Evolutionary conservation across 306 rosid genomes (phyloP).

Genomic region (Gleditsia sinensis): DNA sequence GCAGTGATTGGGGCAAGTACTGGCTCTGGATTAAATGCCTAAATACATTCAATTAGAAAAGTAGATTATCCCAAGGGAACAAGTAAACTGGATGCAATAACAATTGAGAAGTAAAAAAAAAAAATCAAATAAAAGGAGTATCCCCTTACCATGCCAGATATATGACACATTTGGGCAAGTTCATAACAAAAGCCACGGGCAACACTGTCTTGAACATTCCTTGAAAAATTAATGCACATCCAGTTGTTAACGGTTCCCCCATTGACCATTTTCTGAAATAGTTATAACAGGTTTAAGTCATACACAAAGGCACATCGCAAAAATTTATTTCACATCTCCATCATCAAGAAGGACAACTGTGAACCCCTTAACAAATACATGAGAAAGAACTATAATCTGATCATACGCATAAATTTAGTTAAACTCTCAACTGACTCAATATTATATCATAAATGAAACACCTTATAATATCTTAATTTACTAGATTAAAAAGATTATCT

Average conservation of each 20-base stretch:
- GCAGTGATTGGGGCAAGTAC: constrained; percentile 63
- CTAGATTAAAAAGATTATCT: not conserved
- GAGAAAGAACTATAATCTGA: not conserved
- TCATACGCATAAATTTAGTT: not conserved
- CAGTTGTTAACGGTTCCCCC: constrained; percentile 87
- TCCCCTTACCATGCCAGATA: constrained; percentile 89
- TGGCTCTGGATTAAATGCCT: constrained; percentile 81
- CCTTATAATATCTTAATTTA: not conserved
- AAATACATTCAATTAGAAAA: not conserved
- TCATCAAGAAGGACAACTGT: not conserved
- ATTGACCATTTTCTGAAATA: constrained; percentile 93
- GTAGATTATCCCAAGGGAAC: not conserved
- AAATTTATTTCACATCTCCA: not conserved
- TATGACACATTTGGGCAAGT: constrained; percentile 85
- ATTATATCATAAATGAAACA: not conserved
- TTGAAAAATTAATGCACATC: constrained; percentile 89
- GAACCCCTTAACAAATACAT: not conserved
- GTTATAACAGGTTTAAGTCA: not conserved
- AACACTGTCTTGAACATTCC: constrained; percentile 75
- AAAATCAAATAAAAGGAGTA: not conserved
- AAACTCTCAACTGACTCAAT: not conserved
- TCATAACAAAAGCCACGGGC: constrained; percentile 79
- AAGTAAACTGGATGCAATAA: not conserved
- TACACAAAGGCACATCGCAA: not conserved
- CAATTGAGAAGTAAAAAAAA: not conserved